Conservation (phyloP, 1,284 basidiomycete genomes). For the Meripilus lineatus region DNA sequence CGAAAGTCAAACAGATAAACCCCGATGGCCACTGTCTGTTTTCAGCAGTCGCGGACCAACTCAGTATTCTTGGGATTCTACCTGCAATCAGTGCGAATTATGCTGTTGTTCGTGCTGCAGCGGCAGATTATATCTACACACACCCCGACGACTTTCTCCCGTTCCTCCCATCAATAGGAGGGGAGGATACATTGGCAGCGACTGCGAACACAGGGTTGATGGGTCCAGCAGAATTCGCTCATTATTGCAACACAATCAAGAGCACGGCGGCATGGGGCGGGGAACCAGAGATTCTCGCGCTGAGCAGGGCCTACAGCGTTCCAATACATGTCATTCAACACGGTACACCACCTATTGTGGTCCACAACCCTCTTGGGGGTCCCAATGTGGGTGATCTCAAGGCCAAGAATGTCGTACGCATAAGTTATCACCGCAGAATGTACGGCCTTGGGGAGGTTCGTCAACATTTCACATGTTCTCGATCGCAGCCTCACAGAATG, state of each 20-base stretch:
- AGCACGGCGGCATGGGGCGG: constrained; percentile 94
- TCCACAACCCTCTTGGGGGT: constrained; percentile 58
- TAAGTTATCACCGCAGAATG: constrained; percentile 89
- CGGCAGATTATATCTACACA: constrained; percentile 78
- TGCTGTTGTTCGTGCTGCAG: constrained; percentile 58
- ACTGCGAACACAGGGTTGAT: constrained; percentile 66
- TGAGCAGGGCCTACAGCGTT: constrained; percentile 79
- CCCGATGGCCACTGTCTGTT: constrained; percentile 97
- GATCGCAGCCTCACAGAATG: constrained; percentile 6
- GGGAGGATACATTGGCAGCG: constrained; percentile 66
- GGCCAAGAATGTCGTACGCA: constrained; percentile 53
- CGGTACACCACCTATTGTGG: constrained; percentile 77
- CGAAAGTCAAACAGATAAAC: constrained; percentile 61
- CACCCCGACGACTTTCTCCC: constrained; percentile 93
- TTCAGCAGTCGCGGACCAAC: constrained; percentile 89
- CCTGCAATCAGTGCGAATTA: constrained; percentile 55
- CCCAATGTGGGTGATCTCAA: constrained; percentile 27
- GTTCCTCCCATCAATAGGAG: constrained; percentile 78
- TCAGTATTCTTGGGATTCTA: constrained; percentile 58
- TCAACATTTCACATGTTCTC: constrained; percentile 8
- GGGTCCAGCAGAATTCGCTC: constrained; percentile 61
- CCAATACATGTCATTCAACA: constrained; percentile 93
- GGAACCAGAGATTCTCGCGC: constrained; percentile 93
- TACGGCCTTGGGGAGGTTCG: constrained; percentile 92
- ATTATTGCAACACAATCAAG: constrained; percentile 79